phyloP scores from a whole-genome alignment of 768 basidiomycete genomes.

The Phaeotremella skinneri region DNA sequence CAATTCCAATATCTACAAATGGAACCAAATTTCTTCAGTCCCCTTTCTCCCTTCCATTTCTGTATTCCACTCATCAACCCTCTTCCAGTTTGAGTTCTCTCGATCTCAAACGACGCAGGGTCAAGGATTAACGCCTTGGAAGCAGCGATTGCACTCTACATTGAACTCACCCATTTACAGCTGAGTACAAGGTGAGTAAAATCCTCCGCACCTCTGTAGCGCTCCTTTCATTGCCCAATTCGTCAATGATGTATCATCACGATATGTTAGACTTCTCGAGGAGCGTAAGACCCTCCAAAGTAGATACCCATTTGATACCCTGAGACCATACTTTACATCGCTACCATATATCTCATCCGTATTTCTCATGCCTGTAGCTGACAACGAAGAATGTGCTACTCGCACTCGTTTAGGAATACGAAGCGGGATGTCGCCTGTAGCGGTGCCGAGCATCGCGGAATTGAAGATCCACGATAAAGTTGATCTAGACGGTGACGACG shows the following conservation, averaged over 20 bases:
- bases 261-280: constrained; percentile 50
- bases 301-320: constrained; percentile 23
- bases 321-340: constrained; percentile 18
- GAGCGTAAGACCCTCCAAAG: constrained; percentile 15
- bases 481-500: constrained; percentile 6
- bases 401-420: background rate
- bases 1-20: too few species aligned
- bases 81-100: background rate
- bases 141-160: too few species aligned
- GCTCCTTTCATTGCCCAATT: background rate
- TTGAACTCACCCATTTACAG: too few species aligned
- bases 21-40: background rate
- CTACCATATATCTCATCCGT: background rate
- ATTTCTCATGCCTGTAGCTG: background rate
- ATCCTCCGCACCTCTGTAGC: background rate
- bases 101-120: background rate
- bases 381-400: background rate
- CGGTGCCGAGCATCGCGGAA: constrained; percentile 15
- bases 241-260: constrained; percentile 17
- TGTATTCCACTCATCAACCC: too few species aligned
- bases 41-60: background rate
- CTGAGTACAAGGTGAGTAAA: background rate
- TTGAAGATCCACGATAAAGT: constrained; percentile 19
- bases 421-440: constrained; percentile 16
- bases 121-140: too few species aligned